A percentile compares a stretch with the other conserved stretches of the same genome.
phyloP scores from a whole-genome alignment of 371 early-diverging fungal species.

The Rhizopus sp. region DNA sequence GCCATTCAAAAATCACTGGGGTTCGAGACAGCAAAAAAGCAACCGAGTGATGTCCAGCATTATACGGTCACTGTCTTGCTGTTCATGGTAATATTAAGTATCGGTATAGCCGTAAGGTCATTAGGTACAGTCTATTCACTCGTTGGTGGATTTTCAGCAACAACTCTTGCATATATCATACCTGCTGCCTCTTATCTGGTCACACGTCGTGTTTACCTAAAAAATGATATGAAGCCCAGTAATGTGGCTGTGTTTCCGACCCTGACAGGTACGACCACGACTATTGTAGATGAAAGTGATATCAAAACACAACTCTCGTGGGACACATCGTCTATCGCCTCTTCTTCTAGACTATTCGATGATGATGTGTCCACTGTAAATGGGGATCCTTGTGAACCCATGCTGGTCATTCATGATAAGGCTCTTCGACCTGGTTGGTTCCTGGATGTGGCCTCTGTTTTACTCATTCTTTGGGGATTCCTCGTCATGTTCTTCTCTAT shows the following conservation, averaged over 20 bases:
- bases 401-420: background rate
- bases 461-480: conserved; percentile 40
- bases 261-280: conserved; percentile 19
- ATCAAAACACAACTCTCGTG: conserved; percentile 20
- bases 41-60: conserved; percentile 47
- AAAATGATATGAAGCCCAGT: conserved; percentile 5
- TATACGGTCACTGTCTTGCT: conserved; percentile 44
- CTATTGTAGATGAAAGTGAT: conserved; percentile 23
- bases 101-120: conserved; percentile 43
- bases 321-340: conserved; percentile 21
- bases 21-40: conserved; percentile 42
- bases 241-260: conserved; percentile 19
- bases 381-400: conserved; percentile 9
- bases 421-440: conserved; percentile 21
- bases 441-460: conserved; percentile 30
- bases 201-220: conserved; percentile 21
- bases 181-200: conserved; percentile 54
- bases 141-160: conserved; percentile 60
- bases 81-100: conserved; percentile 31
- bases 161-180: conserved; percentile 57
- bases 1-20: conserved; percentile 56
- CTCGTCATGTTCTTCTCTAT: conserved; percentile 40
- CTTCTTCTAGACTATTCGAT: conserved; percentile 20
- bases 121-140: conserved; percentile 58
- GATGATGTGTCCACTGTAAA: conserved; percentile 30